phyloP scores from a whole-genome alignment of 495 filamentous ascomycete genomes.

The Trichoderma virens region DNA sequence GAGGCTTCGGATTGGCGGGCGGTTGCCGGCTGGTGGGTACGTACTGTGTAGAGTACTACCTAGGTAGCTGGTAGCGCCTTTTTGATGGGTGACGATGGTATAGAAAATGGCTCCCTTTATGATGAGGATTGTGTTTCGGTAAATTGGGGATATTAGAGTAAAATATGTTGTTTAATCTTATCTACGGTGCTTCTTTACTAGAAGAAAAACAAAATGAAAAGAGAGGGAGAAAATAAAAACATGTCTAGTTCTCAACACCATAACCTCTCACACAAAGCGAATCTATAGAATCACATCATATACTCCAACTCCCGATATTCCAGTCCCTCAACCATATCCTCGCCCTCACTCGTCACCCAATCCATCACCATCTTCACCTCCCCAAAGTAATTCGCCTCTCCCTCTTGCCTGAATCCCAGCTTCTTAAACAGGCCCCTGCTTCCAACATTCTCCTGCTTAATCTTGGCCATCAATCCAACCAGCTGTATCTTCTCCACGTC shows the following conservation, averaged over 20 bases:
- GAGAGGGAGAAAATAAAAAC: too few relatives aligned
- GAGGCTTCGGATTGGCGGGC: not conserved
- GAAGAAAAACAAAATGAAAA: too few relatives aligned
- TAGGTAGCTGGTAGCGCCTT: too few relatives aligned
- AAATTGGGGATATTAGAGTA: too few relatives aligned
- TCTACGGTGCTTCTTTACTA: too few relatives aligned
- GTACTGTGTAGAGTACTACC: not conserved
- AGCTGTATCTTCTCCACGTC: constrained; percentile 14
- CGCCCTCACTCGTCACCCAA: constrained; percentile 20
- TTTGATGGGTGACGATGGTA: too few relatives aligned
- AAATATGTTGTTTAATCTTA: too few relatives aligned
- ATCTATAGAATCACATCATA: not conserved
- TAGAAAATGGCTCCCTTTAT: too few relatives aligned
- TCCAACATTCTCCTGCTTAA: constrained; percentile 28
- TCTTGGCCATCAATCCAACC: constrained; percentile 38
- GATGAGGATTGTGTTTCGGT: too few relatives aligned
- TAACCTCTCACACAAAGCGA: too few relatives aligned
- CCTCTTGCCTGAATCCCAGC: constrained; percentile 38
- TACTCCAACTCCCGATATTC: not conserved
- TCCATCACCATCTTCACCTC: constrained; percentile 39
- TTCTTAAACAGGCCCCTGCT: constrained; percentile 38
- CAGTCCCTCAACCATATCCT: not conserved
- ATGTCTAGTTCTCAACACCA: too few relatives aligned
- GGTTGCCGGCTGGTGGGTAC: not conserved
- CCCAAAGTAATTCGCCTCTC: constrained; percentile 42